Conservation (phyloP, 2,329 filamentous ascomycete genomes). For the Stagonosporopsis cucurbitacearum region DNA sequence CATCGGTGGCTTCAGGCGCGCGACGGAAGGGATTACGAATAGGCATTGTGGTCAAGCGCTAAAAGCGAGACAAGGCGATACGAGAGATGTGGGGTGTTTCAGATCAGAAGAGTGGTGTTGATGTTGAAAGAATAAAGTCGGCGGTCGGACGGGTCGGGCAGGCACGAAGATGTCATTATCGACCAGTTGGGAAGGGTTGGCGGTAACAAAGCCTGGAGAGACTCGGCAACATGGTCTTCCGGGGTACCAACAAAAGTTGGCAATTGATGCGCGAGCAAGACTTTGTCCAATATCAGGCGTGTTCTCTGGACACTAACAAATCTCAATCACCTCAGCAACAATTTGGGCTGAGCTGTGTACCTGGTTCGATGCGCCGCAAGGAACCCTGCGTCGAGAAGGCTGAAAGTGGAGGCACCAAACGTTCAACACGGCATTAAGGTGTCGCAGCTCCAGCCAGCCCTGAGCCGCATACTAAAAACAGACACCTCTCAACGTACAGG, state of each 20-base stretch:
- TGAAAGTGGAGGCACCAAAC: slow-evolving; percentile 31
- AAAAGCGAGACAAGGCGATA: slow-evolving; percentile 24
- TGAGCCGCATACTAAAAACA: slow-evolving; percentile 24
- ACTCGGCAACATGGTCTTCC: slow-evolving; percentile 17
- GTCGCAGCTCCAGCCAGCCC: slow-evolving; percentile 31
- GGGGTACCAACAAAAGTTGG: background rate
- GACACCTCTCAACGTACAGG: slow-evolving; percentile 19
- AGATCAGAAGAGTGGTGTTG: slow-evolving; percentile 26
- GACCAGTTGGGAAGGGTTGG: slow-evolving; percentile 14
- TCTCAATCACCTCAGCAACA: slow-evolving; percentile 3
- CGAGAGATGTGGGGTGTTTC: slow-evolving; percentile 25
- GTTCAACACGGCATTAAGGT: slow-evolving; percentile 8
- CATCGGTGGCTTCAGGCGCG: slow-evolving; percentile 44
- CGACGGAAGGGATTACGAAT: slow-evolving; percentile 53
- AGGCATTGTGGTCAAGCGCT: slow-evolving; percentile 41
- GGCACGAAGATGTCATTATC: slow-evolving; percentile 18
- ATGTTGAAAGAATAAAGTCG: slow-evolving; percentile 17
- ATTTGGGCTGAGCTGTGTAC: slow-evolving; percentile 2
- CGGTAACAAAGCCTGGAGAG: slow-evolving; percentile 5
- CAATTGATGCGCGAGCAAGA: background rate
- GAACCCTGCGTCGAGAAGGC: slow-evolving; percentile 38
- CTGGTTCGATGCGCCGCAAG: slow-evolving; percentile 2
- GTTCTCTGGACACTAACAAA: slow-evolving; percentile 1
- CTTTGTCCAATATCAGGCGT: slow-evolving; percentile 2
- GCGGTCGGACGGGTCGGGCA: slow-evolving; percentile 15